Conservation (phyloP, 805 yeast species). For the Sporopachydermia lactativora region DNA sequence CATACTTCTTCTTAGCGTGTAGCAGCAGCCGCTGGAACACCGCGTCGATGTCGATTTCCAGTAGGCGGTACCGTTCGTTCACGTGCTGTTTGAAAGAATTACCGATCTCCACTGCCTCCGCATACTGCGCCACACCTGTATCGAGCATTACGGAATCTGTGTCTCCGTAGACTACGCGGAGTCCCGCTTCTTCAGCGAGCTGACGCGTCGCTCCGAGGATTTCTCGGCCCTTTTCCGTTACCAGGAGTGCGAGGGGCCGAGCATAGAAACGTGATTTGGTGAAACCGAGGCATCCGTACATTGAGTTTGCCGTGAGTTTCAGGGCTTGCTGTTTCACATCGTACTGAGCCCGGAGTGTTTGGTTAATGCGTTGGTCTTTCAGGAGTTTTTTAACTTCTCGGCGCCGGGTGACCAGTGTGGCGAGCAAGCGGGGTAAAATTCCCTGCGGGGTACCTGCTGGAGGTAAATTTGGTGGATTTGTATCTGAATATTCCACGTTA, state of each 20-base stretch:
- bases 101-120: conserved; percentile 73
- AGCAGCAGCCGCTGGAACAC: conserved; percentile 73
- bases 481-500: conserved; percentile 30
- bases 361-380: conserved; percentile 55
- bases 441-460: conserved; percentile 46
- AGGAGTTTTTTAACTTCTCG: conserved; percentile 79
- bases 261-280: conserved; percentile 89
- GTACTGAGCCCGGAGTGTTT: conserved; percentile 62
- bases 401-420: conserved; percentile 79
- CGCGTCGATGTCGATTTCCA: conserved; percentile 93
- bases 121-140: conserved; percentile 55
- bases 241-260: conserved; percentile 88
- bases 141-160: conserved; percentile 99
- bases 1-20: conserved; percentile 95
- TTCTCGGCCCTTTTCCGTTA: conserved; percentile 91
- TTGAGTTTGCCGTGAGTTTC: conserved; percentile 95
- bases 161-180: conserved; percentile 92
- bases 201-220: conserved; percentile 86
- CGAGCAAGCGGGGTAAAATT: conserved; percentile 73
- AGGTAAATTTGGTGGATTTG: conserved; percentile 60
- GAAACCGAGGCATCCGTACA: conserved; percentile 97
- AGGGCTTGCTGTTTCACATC: conserved; percentile 94
- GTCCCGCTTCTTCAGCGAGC: conserved; percentile 71
- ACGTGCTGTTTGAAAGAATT: conserved; percentile 72
- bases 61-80: conserved; percentile 71